Base-by-base conservation (phyloP, 2,329 filamentous ascomycete genomes). In the Arachnopeziza araneosa region DNA sequence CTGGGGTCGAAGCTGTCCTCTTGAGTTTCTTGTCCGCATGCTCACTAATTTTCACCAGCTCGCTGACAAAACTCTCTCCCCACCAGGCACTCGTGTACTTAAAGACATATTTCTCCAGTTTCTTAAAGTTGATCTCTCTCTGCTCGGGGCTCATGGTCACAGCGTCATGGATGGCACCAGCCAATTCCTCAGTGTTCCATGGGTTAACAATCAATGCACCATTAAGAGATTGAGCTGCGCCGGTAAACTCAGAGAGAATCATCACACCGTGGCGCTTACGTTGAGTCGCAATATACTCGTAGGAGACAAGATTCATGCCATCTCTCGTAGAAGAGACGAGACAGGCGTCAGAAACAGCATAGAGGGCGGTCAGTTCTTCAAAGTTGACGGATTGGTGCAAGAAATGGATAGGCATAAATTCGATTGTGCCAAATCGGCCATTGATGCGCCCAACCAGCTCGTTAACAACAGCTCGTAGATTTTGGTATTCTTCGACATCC, bases 381-480 rank as follows among this genome's bases (percentile, higher is more conserved):
- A 98, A 97, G 54, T 86, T 86, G 71, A 98, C 92, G 4, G 91
- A 96, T 77, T 97, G 96, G 78, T 98, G 95, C 70, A 98, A 87
- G 79, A 97, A 98, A 76, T 98, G 95, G 68, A 99, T 98, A 0
- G 95, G 95, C 89, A 96, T 97, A 78, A 97, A 98, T 75, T 98
- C 93, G 70, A 98, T 89, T 32, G 93, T 97, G 73, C 93, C 93
- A 71, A 97, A 98, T 73, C 90, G 92, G 71, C 95, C 95, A 72
- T 99, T 99, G 78, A 99, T 98, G 63, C 93, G 86, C 48, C 95
- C 95, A 17, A 98, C 93, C 12, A 98, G 83, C 78, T 99, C 95
- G 74, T 98, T 99, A 72, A 97, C 93, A 3, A 96, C 91, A 22
- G 93, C 92, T 26, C 93, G 88, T 44, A 99, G 81, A 72, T 98